Base-by-base conservation (phyloP, 306 rosid species). In the Casuarina equisetifolia region DNA sequence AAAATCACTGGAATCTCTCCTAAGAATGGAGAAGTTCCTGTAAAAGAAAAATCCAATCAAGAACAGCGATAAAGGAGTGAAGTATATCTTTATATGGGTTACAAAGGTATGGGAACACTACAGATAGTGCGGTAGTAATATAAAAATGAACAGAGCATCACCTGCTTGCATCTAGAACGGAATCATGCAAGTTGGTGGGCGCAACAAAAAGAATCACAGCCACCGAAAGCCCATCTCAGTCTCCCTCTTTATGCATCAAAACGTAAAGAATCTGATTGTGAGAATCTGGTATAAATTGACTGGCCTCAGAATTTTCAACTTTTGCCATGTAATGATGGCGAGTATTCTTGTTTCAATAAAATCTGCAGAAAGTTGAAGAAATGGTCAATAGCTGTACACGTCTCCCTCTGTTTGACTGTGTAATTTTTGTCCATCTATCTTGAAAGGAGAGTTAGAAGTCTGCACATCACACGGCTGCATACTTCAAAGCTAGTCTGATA, bases 231-330 rank as follows among this genome's bases (percentile, higher is more conserved):
- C 71, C 80, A 78, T 80, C 80, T 84, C 80, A 74, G 72, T 82
- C 80, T 70, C 83, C 70, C 73, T 76, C 85, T 79, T 75, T 86
- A 71, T 69, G 75, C 85, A 62, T 51, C 85, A 77, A 54, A 86
- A 90, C 83, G 89, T 94, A 89, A 85, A 82, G 88, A 75, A 40
- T 69, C 82, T 79, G 88, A 77, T 84, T 32, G 68, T 72, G 74
- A 87, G 97, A 90, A 90, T 88, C 92, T 73, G 76, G 78, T 80
- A 83, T 84, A 81, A 85, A 88, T 85, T 81, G 94, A 87, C 90
- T 72, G 72, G 40, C 82, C 66, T 74, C 43, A 70, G 73, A 77
- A 80, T 74, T 74, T 54, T 75, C 77, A 58, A 74, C 82, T 84
- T 85, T 83, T 83, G 38, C 70, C 72, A 49, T 84, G 74, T 78